Evolutionary conservation across 2,329 filamentous ascomycete species (phyloP), one percentile per base, ranked within the genome.

Genomic region (Xylariales sp.): DNA sequence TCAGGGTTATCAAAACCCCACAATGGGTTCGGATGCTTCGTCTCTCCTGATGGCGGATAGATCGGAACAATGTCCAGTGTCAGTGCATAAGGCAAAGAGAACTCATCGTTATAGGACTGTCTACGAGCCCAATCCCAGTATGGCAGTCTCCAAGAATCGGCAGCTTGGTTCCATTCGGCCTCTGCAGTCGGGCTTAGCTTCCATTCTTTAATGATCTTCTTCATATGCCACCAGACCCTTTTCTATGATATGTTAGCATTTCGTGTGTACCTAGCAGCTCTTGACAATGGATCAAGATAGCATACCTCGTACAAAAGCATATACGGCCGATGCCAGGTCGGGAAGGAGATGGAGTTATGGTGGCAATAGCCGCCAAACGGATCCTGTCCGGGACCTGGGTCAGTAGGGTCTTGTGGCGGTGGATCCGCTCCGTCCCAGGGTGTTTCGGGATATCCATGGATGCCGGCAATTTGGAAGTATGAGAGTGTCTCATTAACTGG

Each of bases 311-410:
- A 79, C 8, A 83, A 61, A 8, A 76, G 67, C 39, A 83, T 59
- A 50, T 83, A 84, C 2, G 78, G 77, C 40, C 81, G 67, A 66
- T 85, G 82, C 81, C 81, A 85, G 6, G 74, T 65, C 24, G 74
- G 67, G 53, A 86, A 84, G 6, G 83, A 55, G 27, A 75, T 72
- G 1, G 74, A 74, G 10, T 65, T 69, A 57, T 85, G 82, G 11
- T n/a, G n/a, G n/a, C n/a, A n/a, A n/a, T n/a, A n/a, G n/a, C n/a
- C n/a, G n/a, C n/a, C n/a, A n/a, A n/a, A n/a, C n/a, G n/a, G n/a
- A n/a, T n/a, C n/a, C n/a, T n/a, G n/a, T n/a, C n/a, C n/a, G n/a
- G n/a, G n/a, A n/a, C n/a, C n/a, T n/a, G n/a, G 72, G 69, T 54
- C 81, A 85, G 54, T 81, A 85, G 15, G 70, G 75, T 31, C 13